Conservation (phyloP, 2,329 filamentous ascomycete species). For the Bipolaris oryzae region DNA sequence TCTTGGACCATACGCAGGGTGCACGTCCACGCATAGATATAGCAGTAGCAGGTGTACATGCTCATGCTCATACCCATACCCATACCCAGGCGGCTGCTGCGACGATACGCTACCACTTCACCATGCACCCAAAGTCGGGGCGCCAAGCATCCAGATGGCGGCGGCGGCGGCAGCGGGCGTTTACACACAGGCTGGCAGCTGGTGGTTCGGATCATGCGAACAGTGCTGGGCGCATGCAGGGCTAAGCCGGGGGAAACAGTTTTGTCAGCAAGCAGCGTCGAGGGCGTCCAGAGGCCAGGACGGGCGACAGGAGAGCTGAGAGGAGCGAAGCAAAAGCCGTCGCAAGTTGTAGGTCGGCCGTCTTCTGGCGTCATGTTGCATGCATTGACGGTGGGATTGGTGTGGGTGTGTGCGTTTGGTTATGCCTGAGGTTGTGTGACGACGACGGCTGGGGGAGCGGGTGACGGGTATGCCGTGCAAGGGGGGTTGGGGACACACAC, state of each 20-base stretch:
- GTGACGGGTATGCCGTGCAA: slow-evolving; percentile 16
- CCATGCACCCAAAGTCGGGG: too few relatives aligned
- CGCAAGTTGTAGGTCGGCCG: neutral
- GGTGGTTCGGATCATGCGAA: slow-evolving; percentile 26
- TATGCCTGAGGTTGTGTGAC: neutral
- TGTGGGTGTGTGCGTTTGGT: neutral
- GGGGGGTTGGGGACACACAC: neutral
- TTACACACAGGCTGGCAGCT: slow-evolving; percentile 43
- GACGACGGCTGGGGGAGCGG: slow-evolving; percentile 8
- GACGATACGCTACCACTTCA: too few relatives aligned
- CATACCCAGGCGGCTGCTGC: too few relatives aligned
- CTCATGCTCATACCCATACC: too few relatives aligned
- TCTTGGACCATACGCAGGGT: too few relatives aligned
- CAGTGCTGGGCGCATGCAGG: slow-evolving; percentile 14
- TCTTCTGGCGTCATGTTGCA: slow-evolving; percentile 19
- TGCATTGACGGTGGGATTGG: slow-evolving; percentile 17
- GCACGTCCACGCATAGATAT: too few relatives aligned
- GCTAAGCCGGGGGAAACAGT: slow-evolving; percentile 15
- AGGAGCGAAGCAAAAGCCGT: neutral
- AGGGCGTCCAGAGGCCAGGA: too few relatives aligned
- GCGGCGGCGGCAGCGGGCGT: slow-evolving; percentile 19
- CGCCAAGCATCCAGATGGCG: too few relatives aligned
- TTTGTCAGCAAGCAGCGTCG: neutral
- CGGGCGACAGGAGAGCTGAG: neutral
- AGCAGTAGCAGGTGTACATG: too few relatives aligned